Evolutionary conservation across 164 flowering plant species (phyloP).

Genomic region (Berberis vulgaris): DNA sequence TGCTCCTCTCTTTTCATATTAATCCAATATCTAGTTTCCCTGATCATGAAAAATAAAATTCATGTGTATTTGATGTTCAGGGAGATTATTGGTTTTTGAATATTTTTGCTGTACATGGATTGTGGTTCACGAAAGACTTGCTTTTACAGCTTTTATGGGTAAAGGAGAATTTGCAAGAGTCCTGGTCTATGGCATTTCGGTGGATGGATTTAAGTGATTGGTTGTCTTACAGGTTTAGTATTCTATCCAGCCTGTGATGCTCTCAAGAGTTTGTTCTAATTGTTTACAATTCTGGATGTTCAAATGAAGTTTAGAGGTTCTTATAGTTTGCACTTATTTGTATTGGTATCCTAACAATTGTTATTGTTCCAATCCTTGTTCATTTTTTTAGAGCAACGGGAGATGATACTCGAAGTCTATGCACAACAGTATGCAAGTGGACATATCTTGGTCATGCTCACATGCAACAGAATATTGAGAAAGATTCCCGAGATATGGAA

Average conservation of each 20-base stretch:
- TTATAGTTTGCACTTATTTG: neutral
- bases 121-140: neutral
- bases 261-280: too few species aligned
- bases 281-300: too few species aligned
- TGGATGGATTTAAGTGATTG: conserved; percentile 99
- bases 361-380: conserved; percentile 1
- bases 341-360: neutral
- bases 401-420: conserved; percentile 93
- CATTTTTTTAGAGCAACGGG: conserved; percentile 72
- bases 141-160: conserved; percentile 92
- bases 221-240: conserved; percentile 75
- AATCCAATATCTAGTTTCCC: too few species aligned
- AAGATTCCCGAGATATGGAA: conserved; percentile 79
- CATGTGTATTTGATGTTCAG: neutral
- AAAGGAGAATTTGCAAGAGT: conserved; percentile 87
- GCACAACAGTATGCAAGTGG: conserved; percentile 99
- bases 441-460: conserved; percentile 99
- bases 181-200: conserved; percentile 93
- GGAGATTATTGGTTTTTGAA: neutral
- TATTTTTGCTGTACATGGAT: neutral
- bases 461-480: conserved; percentile 62
- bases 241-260: neutral
- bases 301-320: too few species aligned
- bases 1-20: too few species aligned
- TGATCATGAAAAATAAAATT: neutral